Percentiles rank a stretch among this genome's conserved stretches.
Evolutionary conservation across 2,329 filamentous ascomycete species (phyloP).

Genomic region (Neonectria neomacrospora): DNA sequence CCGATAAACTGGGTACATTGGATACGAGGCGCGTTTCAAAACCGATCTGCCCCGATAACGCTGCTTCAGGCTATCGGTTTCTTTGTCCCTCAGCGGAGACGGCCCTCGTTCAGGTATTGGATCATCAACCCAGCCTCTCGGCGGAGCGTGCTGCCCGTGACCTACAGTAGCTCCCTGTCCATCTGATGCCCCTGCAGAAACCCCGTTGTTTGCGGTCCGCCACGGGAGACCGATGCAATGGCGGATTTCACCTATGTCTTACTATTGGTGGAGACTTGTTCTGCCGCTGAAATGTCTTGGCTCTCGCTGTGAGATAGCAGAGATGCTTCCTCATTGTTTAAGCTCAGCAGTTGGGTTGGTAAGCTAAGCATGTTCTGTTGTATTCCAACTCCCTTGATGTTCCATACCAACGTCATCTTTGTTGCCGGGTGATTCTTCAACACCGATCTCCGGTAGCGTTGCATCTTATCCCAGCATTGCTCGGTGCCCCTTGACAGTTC

Average conservation of each 20-base stretch:
- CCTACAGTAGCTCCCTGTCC: neutral
- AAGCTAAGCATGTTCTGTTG: neutral
- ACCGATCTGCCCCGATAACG: slow-evolving; percentile 1
- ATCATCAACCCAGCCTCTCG: neutral
- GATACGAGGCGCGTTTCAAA: neutral
- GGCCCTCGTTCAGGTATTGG: neutral
- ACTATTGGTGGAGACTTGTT: neutral
- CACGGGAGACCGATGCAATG: neutral
- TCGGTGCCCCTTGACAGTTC: no score
- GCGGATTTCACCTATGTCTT: neutral
- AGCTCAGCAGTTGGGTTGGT: neutral
- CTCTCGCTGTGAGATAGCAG: neutral
- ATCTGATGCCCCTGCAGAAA: neutral
- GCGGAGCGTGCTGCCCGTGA: neutral
- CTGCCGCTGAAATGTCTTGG: neutral
- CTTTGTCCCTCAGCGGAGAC: neutral
- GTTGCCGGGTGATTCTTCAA: neutral
- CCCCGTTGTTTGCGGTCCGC: neutral
- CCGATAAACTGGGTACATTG: neutral
- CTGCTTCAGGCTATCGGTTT: neutral
- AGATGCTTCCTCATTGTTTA: neutral
- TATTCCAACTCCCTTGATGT: neutral
- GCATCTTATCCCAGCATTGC: neutral
- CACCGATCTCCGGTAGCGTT: neutral
- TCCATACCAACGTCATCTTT: neutral